Evolutionary conservation across 306 rosid species (phyloP), one percentile per base, ranked within the genome.

Genomic region (Cicer bijugum): DNA sequence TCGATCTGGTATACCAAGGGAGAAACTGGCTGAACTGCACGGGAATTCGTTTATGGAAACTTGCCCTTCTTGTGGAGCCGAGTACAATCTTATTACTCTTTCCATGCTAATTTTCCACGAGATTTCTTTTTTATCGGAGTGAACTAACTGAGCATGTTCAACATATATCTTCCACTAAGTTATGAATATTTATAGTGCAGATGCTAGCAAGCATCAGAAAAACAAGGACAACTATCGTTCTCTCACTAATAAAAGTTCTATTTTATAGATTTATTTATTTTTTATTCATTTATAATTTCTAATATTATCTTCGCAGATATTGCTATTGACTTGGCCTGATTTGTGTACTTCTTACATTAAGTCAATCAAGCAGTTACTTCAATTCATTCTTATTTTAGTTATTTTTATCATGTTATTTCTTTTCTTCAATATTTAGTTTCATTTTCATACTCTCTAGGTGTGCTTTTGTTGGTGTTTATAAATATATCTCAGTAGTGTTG

Each of bases 1-100:
- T 82, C 95, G 99, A 71, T 94, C 97, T 38, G 99, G 99, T 76
- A 89, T 91, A 72, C 95, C 97, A 52, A 87, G 99, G 88, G 95
- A 94, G 84, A 94, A 94, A 81, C 87, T 94, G 44, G 83, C 99
- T 46, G 99, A 94, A 79, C 82, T 94, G 84, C 99, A 94, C 57
- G 99, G 99, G 15, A 89, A 94, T 88, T 91, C 99, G 66, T 94
- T 94, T 82, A 87, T 94, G 97, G 99, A 94, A 84, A 79, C 89
- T 68, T 94, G 99, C 80, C 90, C 92, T 75, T 88, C 91, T 12
- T 94, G 99, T 81, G 96, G 97, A 80, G 76, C 68, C 0, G 99
- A 94, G 99, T 94, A 91, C 81, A 96, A 75, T 65, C 76, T 78
- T 46, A 44, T 79, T 69, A 17, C 53, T 59, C 28, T n/a, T 60